Conservation (phyloP, 306 rosid genomes). For the Cicer pinnatifidum region DNA sequence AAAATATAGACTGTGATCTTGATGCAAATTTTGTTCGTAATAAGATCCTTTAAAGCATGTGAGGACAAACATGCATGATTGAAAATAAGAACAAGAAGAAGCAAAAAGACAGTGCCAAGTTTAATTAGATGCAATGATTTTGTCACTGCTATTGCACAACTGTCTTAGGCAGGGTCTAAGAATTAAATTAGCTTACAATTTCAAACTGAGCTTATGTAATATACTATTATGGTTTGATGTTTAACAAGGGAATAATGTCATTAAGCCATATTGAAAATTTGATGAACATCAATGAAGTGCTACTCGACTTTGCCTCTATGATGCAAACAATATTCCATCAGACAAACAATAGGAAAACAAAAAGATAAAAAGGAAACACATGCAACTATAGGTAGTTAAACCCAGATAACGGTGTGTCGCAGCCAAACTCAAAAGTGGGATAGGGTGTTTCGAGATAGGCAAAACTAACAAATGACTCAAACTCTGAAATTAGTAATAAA, state of each 20-base stretch:
- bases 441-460: too few relatives aligned
- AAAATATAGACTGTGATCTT: conserved; percentile 25
- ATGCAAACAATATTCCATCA: not conserved
- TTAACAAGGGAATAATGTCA: not conserved
- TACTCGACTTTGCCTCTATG: not conserved
- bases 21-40: not conserved
- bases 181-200: conserved; percentile 10
- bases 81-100: not conserved
- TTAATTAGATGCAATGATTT: not conserved
- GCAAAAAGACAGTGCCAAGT: not conserved
- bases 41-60: not conserved
- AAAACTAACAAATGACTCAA: too few relatives aligned
- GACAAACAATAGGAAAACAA: too few relatives aligned
- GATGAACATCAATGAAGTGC: not conserved
- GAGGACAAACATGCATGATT: conserved; percentile 12
- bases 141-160: not conserved
- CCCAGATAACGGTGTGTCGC: too few relatives aligned
- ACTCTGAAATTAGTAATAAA: too few relatives aligned
- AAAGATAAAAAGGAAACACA: too few relatives aligned
- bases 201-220: not conserved
- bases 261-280: not conserved
- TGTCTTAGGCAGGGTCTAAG: conserved; percentile 11
- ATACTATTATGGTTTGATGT: not conserved
- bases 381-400: too few relatives aligned
- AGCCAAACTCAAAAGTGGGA: too few relatives aligned